Evolutionary conservation across 2,329 filamentous ascomycete species (phyloP).

Genomic region (Neopestalotiopsis sp.): DNA sequence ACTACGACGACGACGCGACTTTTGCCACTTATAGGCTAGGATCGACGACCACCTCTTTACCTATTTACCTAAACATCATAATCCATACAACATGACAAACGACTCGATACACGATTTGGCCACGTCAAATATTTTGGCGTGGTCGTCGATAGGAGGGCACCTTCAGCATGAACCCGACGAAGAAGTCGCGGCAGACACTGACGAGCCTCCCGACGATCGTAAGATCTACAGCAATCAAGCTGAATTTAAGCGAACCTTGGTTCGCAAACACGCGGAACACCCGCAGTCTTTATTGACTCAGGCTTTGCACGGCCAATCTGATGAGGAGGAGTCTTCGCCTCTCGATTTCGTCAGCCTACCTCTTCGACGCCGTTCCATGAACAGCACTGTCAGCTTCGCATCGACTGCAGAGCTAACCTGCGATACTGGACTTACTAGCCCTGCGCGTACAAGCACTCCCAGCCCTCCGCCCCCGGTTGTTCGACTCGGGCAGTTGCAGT

Average conservation of each 20-base stretch:
- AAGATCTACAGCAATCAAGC: slow-evolving; percentile 32
- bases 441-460: slow-evolving; percentile 83
- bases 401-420: slow-evolving; percentile 94
- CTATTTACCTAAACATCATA: neutral
- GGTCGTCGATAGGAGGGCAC: slow-evolving; percentile 49
- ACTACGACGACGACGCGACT: slow-evolving; percentile 1
- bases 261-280: slow-evolving; percentile 56
- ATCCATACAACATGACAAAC: slow-evolving; percentile 38
- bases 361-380: slow-evolving; percentile 66
- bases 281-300: slow-evolving; percentile 86
- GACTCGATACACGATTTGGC: slow-evolving; percentile 41
- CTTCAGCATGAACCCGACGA: slow-evolving; percentile 52
- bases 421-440: slow-evolving; percentile 88
- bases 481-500: slow-evolving; percentile 47
- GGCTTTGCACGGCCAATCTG: slow-evolving; percentile 73
- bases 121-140: slow-evolving; percentile 49
- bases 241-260: slow-evolving; percentile 53
- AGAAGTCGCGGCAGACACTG: slow-evolving; percentile 76
- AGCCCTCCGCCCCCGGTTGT: slow-evolving; percentile 80
- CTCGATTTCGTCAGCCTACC: slow-evolving; percentile 41
- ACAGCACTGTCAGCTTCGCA: slow-evolving; percentile 78
- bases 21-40: slow-evolving; percentile 1
- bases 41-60: neutral
- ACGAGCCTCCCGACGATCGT: slow-evolving; percentile 81
- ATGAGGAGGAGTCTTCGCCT: slow-evolving; percentile 57